phyloP scores from a whole-genome alignment of 192 early-diverging fungal species.

The Rhizophagus prolifer region DNA sequence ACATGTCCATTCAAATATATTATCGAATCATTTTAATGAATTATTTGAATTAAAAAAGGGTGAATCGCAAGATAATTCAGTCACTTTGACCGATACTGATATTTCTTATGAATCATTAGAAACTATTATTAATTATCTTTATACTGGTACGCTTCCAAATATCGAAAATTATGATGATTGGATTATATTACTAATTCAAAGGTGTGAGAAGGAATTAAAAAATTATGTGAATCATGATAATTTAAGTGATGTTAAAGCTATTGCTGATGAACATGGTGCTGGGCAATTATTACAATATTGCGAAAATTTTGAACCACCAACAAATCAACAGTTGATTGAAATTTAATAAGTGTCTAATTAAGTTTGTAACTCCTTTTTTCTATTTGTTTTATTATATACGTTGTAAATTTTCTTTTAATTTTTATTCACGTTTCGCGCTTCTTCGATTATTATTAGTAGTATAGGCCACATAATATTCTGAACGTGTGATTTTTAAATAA shows the following conservation, averaged over 20 bases:
- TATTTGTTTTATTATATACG: too few relatives aligned
- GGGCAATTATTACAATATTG: slow-evolving; percentile 6
- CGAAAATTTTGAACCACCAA: not conserved
- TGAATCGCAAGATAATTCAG: not conserved
- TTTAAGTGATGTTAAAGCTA: not conserved
- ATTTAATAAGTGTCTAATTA: too few relatives aligned
- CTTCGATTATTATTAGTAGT: too few relatives aligned
- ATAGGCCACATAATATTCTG: too few relatives aligned
- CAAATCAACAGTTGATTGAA: too few relatives aligned
- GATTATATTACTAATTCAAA: not conserved
- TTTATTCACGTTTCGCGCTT: too few relatives aligned
- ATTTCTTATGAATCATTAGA: not conserved
- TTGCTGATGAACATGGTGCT: not conserved
- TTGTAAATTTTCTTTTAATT: too few relatives aligned
- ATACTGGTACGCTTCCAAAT: not conserved
- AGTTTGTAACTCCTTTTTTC: too few relatives aligned
- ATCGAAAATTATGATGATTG: not conserved
- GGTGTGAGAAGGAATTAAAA: not conserved
- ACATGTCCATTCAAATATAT: not conserved
- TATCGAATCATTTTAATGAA: not conserved
- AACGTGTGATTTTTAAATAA: too few relatives aligned
- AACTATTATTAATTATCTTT: not conserved
- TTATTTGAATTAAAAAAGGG: not conserved
- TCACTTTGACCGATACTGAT: not conserved
- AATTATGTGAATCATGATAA: not conserved